Conservation (phyloP, 441 rosid species). For the Corymbia calophylla region DNA sequence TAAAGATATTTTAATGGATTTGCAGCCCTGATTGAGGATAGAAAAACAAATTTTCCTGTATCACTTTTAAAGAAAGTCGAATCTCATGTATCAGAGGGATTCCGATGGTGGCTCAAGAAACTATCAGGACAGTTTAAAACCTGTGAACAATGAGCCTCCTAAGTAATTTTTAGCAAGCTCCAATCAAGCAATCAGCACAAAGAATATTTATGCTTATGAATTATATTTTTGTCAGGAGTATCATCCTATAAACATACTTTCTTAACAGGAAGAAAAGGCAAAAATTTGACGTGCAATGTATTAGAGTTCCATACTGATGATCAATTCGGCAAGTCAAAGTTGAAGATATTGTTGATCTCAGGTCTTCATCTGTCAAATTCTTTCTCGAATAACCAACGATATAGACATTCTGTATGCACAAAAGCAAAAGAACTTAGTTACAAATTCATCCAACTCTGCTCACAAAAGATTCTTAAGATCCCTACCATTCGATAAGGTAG, state of each 20-base stretch:
- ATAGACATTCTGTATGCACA: constrained; percentile 43
- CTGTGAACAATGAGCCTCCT: background rate
- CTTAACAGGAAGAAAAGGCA: background rate
- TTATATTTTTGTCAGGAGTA: background rate
- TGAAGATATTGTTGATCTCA: constrained; percentile 65
- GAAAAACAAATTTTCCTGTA: background rate
- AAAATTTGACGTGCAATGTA: background rate
- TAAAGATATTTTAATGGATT: background rate
- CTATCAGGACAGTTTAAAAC: background rate
- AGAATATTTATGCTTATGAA: background rate
- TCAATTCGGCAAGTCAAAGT: constrained; percentile 75
- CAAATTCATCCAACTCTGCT: background rate
- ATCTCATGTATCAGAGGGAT: background rate
- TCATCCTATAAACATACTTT: background rate
- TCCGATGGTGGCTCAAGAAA: background rate
- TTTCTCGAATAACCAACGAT: constrained; percentile 78
- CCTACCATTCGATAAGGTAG: background rate
- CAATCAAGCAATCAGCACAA: background rate
- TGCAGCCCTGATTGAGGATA: background rate
- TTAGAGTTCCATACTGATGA: constrained; percentile 45
- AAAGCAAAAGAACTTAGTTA: background rate
- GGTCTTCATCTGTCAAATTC: constrained; percentile 53
- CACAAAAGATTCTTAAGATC: background rate
- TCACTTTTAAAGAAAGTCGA: background rate
- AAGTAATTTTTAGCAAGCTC: background rate